Evolutionary conservation across 2,329 filamentous ascomycete species (phyloP), one percentile per base, ranked within the genome.

Genomic region (Dothistroma pini): DNA sequence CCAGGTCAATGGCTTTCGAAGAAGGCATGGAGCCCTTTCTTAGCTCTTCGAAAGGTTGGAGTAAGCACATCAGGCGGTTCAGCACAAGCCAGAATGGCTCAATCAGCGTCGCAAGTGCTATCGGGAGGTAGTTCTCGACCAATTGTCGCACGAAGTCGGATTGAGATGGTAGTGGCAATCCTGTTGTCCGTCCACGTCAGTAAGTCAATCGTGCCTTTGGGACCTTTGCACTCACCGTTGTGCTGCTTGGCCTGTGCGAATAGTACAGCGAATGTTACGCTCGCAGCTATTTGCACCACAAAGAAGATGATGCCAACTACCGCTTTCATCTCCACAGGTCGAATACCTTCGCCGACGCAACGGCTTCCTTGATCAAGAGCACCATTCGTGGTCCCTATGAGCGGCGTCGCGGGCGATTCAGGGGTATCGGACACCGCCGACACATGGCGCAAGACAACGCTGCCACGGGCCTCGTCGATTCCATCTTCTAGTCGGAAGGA

Each of bases 21-120:
- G 76, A 63, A 1, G 60, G 54, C 0, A 78, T 74, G 7, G 76
- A 73, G 0, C 81, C 79, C 5, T 66, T 61, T 21, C 76, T 75
- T 0, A 87, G 71, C 14, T 83, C 78, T 1, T 81, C 75, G 19
- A 85, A 81, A 0, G 85, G 85, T 32, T 85, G 80, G 0, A 87
- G 63, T 9, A 85, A 68, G 47, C 83, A 86, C 0, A 85, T 64
- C 0, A 82, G 57, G 0, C 84, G 76, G 48, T 84, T 86, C 0
- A 88, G 59, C 0, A 86, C 66, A 0, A 84, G 71, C 80, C 84
- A 85, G 0, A 83, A 76, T 0, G 85, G 84, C 38, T 88, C 85
- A 0, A 86, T 74, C 0, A 86, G 56, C 0, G 84, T 86, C 0
- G 83, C 81, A 3, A 86, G 73, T 0, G 78, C 74, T 0, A 83